A percentile compares a stretch with the other conserved stretches of the same genome.
Evolutionary conservation across 2,329 filamentous ascomycete species (phyloP).

Genomic region (Hymenoscyphus repandus): DNA sequence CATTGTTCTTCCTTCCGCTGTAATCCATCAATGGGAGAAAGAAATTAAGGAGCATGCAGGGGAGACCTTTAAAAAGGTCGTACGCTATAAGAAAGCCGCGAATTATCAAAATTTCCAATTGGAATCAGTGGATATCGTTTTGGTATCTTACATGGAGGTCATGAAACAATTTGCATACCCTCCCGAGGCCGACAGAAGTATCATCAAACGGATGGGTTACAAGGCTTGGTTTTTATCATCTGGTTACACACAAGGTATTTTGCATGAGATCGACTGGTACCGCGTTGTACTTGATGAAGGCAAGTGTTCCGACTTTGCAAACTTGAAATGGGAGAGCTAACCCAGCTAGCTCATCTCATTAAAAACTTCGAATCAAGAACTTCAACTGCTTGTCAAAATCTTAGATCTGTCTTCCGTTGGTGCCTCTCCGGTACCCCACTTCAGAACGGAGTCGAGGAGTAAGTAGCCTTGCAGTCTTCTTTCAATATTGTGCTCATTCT

Average conservation of each 20-base stretch:
- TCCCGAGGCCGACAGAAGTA: conserved; percentile 83
- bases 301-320: no score
- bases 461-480: conserved; percentile 6
- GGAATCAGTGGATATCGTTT: conserved; percentile 24
- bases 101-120: conserved; percentile 12
- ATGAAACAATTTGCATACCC: conserved; percentile 68
- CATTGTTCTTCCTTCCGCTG: conserved; percentile 26
- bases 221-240: conserved; percentile 33
- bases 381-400: conserved; percentile 39
- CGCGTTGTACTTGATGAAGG: conserved; percentile 51
- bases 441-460: conserved; percentile 28
- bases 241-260: conserved; percentile 29
- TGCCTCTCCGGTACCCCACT: conserved; percentile 31
- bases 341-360: conserved; percentile 40
- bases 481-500: background rate
- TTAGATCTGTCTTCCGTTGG: conserved; percentile 28
- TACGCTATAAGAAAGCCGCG: conserved; percentile 19
- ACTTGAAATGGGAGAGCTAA: no score
- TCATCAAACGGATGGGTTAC: conserved; percentile 58
- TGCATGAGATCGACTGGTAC: conserved; percentile 41
- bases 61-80: conserved; percentile 18
- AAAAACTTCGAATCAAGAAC: conserved; percentile 42
- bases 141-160: conserved; percentile 27
- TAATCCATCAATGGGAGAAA: conserved; percentile 28
- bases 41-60: conserved; percentile 25